Conservation (phyloP, 208 protist genomes). For the Crithidia brevicula region DNA sequence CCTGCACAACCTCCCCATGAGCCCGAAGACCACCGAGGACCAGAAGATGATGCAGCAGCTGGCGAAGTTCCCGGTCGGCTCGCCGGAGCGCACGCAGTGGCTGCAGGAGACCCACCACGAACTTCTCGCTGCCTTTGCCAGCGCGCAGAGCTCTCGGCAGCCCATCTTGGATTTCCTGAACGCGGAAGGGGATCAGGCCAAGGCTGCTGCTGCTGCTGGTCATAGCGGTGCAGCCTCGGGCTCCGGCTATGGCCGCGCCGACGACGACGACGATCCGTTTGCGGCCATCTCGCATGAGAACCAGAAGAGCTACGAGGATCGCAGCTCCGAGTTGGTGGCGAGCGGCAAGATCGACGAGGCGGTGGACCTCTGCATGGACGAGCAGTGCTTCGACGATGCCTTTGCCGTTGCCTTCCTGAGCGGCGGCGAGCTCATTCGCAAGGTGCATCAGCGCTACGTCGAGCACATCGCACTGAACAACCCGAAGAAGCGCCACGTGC, state of each 20-base stretch:
- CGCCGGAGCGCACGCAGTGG: constrained; percentile 66
- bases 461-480: constrained; percentile 35
- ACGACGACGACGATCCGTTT: constrained; percentile 72
- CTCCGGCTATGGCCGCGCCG: constrained; percentile 15
- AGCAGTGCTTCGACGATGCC: constrained; percentile 71
- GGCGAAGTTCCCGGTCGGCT: constrained; percentile 31
- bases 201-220: not conserved
- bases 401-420: constrained; percentile 76
- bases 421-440: constrained; percentile 57
- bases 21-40: constrained; percentile 38
- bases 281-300: constrained; percentile 60
- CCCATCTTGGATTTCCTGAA: constrained; percentile 73
- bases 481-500: constrained; percentile 64
- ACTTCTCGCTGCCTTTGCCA: constrained; percentile 68
- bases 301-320: constrained; percentile 68
- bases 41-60: constrained; percentile 33
- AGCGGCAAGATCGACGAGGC: constrained; percentile 71
- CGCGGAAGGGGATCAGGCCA: not conserved
- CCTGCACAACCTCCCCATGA: constrained; percentile 27
- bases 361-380: constrained; percentile 74
- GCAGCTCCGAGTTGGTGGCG: constrained; percentile 58
- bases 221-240: too few species aligned
- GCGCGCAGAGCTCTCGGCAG: constrained; percentile 52
- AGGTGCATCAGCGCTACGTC: constrained; percentile 71
- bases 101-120: constrained; percentile 46